These are phyloP conservation scores for Penicillium polonicum DNA, from an alignment of 2,329 filamentous ascomycete species.

Conservation along the genomic window DNA sequence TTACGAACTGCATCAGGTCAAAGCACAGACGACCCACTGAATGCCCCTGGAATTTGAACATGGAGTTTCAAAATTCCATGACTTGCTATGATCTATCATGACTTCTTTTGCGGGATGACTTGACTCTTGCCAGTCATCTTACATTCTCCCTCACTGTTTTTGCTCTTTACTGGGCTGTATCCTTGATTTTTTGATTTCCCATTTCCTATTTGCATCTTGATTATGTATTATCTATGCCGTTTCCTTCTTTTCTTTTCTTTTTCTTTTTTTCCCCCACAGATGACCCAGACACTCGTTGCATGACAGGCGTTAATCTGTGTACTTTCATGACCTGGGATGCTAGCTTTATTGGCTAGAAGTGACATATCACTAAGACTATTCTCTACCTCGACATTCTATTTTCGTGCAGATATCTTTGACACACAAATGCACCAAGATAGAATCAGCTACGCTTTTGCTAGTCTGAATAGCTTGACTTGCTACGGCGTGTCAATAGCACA, in stretches of 20 bases:
- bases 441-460: neutral
- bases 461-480: neutral
- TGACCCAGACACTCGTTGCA: conserved; percentile 4
- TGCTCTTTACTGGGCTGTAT: neutral
- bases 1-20: conserved; percentile 65
- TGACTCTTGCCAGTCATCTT: neutral
- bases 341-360: neutral
- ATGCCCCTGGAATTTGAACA: neutral
- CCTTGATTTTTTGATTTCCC: neutral
- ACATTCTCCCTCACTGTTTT: neutral
- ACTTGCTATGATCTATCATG: conserved; percentile 19
- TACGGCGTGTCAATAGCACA: neutral
- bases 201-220: neutral
- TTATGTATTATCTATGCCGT: conserved; percentile 3
- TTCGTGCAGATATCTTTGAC: neutral
- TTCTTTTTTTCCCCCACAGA: neutral
- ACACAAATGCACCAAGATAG: neutral
- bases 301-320: conserved; percentile 7
- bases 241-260: neutral
- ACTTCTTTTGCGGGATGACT: conserved; percentile 7
- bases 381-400: neutral
- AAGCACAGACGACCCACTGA: conserved; percentile 14
- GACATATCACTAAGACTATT: neutral
- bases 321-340: conserved; percentile 3
- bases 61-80: conserved; percentile 7